Evolutionary conservation across 345 rosid species (phyloP), one percentile per base, ranked within the genome.

Genomic region (Diplotaxis tenuifolia): DNA sequence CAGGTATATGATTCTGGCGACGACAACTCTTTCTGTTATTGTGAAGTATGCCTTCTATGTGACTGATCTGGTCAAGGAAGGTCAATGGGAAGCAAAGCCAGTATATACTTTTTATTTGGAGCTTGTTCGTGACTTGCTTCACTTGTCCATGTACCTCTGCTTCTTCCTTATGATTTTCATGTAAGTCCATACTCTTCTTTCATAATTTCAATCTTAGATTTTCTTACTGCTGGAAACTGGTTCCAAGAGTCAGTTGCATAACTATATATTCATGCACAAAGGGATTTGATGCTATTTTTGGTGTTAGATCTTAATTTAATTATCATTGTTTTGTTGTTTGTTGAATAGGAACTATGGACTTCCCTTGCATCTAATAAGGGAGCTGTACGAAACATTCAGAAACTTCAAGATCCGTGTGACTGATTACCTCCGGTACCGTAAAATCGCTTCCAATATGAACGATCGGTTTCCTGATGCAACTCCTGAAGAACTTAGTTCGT

Each of bases 381-480:
- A 94, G 85, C 96, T 94, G 22, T 91, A 94, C 49, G 98, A 94
- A 92, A 94, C 98, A 55, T 89, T 89, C 70, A 89, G 97, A 74
- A 94, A 94, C 79, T 89, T 94, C 79, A 94, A 75, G 82, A 84
- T 91, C 68, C 98, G 95, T 50, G 82, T 94, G 81, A 88, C 97
- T 68, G 98, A 94, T 86, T 94, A 84, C 73, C 73, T 91, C 65
- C 93, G 93, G n/a, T 94, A 91, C 52, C 87, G 96, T 45, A 91
- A 84, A 85, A 91, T 91, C 83, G 87, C 98, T 73, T 94, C 98
- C 56, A 94, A 94, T 78, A 94, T 94, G 98, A 91, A 94, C 81
- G 97, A 91, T 68, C 85, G 92, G 70, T 94, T 94, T 79, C 93
- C 95, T 32, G 95, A 94, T 77, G 98, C 97, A 36, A 84, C 95